These are phyloP conservation scores for Fusarium phyllophilum DNA, from an alignment of 2,329 filamentous ascomycete genomes.

Conservation along the genomic window DNA sequence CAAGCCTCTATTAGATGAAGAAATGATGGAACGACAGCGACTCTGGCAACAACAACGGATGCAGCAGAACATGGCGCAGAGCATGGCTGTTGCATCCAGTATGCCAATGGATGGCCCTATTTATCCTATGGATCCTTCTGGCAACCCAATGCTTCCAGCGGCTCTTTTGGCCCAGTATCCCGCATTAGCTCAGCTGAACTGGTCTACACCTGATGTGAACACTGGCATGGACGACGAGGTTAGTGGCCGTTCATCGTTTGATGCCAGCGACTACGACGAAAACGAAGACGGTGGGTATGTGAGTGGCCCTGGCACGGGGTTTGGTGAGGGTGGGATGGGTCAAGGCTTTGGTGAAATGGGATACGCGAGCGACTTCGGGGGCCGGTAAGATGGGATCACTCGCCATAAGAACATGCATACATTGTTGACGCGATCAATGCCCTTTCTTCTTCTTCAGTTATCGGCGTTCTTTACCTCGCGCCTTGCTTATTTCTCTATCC, in stretches of 20 bases:
- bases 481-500: not conserved
- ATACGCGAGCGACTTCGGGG: slow-evolving; percentile 44
- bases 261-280: slow-evolving; percentile 81
- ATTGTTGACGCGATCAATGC: slow-evolving; percentile 16
- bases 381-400: slow-evolving; percentile 25
- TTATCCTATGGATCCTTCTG: slow-evolving; percentile 65
- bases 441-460: slow-evolving; percentile 8
- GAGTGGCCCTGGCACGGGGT: slow-evolving; percentile 69
- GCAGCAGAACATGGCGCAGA: slow-evolving; percentile 71
- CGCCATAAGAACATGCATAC: not conserved
- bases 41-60: slow-evolving; percentile 78
- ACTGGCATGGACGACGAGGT: slow-evolving; percentile 79
- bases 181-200: slow-evolving; percentile 89
- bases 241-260: slow-evolving; percentile 84
- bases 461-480: slow-evolving; percentile 18
- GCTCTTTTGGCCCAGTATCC: slow-evolving; percentile 93
- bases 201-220: slow-evolving; percentile 73
- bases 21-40: slow-evolving; percentile 83
- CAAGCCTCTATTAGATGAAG: slow-evolving; percentile 95
- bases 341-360: slow-evolving; percentile 59
- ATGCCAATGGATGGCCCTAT: slow-evolving; percentile 68
- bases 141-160: slow-evolving; percentile 79
- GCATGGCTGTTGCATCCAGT: slow-evolving; percentile 61
- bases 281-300: slow-evolving; percentile 77
- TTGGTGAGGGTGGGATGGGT: slow-evolving; percentile 64